These are phyloP conservation scores for Sporothrix sp. DNA, from an alignment of 2,329 filamentous ascomycete species.

Conservation along the genomic window DNA sequence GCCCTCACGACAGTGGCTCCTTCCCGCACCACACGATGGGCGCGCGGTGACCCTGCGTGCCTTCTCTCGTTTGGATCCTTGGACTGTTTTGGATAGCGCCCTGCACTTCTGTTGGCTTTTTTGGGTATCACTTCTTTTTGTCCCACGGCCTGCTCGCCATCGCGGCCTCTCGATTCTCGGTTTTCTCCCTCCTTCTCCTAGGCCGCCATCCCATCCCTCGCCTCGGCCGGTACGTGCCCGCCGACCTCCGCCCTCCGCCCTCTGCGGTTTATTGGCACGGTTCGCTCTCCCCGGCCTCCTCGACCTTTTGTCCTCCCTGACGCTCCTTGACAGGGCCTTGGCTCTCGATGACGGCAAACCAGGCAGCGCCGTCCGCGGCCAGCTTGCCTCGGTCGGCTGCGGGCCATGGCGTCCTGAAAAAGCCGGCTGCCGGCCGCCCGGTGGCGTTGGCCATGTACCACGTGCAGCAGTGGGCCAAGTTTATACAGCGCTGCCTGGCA, in stretches of 20 bases:
- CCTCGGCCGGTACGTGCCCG: neutral
- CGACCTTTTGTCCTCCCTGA: too few relatives aligned
- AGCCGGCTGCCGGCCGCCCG: neutral
- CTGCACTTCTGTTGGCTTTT: too few relatives aligned
- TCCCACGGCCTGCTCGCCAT: neutral
- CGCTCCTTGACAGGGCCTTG: too few relatives aligned
- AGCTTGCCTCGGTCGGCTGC: neutral
- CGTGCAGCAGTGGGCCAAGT: conserved; percentile 38
- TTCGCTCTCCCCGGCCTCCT: neutral
- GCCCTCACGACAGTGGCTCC: too few relatives aligned
- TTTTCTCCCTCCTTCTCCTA: too few relatives aligned
- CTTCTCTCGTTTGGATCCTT: neutral
- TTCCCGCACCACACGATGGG: neutral
- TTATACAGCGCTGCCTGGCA: conserved; percentile 41
- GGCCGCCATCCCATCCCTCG: neutral
- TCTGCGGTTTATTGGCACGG: neutral
- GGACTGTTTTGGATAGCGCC: too few relatives aligned
- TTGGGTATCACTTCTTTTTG: neutral
- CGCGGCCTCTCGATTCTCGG: too few relatives aligned
- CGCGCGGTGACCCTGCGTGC: neutral
- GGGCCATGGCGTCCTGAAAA: neutral
- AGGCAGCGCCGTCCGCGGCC: neutral
- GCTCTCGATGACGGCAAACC: neutral
- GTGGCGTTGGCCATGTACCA: conserved; percentile 12
- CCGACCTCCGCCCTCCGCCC: neutral